A percentile compares a stretch with the other conserved stretches of the same genome.
Conservation (phyloP, 805 yeast species). For the Metschnikowia continentalis region DNA sequence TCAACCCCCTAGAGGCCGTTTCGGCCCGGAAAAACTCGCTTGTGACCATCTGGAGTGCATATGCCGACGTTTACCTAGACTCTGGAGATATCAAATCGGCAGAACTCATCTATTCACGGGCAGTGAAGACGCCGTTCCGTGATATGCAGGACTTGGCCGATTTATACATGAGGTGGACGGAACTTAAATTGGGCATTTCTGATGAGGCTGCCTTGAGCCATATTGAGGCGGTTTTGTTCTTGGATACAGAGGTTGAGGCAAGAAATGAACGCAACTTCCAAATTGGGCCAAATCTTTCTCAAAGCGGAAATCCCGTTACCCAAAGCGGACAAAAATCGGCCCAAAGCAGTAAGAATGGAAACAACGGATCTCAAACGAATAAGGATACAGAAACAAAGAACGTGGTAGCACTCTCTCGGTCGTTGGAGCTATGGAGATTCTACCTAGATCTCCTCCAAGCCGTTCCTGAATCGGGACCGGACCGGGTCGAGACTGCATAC, state of each 20-base stretch:
- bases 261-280: too few species aligned
- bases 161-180: slow-evolving; percentile 75
- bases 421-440: slow-evolving; percentile 64
- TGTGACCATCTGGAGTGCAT: slow-evolving; percentile 63
- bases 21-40: slow-evolving; percentile 30
- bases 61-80: slow-evolving; percentile 60
- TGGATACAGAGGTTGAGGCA: neutral
- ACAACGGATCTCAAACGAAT: too few species aligned
- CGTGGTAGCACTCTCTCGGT: slow-evolving; percentile 41
- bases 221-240: slow-evolving; percentile 29
- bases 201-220: slow-evolving; percentile 38
- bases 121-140: slow-evolving; percentile 66
- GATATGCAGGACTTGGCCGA: slow-evolving; percentile 60
- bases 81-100: slow-evolving; percentile 56
- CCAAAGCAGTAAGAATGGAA: too few species aligned
- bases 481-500: slow-evolving; percentile 24
- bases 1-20: slow-evolving; percentile 52
- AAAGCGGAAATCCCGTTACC: too few species aligned
- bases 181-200: slow-evolving; percentile 50
- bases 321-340: too few species aligned
- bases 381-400: neutral
- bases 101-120: slow-evolving; percentile 56
- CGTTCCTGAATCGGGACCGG: slow-evolving; percentile 34
- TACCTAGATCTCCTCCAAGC: slow-evolving; percentile 70
- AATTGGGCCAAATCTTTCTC: too few species aligned